A percentile compares a stretch with the other conserved stretches of the same genome.
These are phyloP conservation scores for Salix udensis DNA, from an alignment of 345 rosid genomes.

Conservation along the genomic window DNA sequence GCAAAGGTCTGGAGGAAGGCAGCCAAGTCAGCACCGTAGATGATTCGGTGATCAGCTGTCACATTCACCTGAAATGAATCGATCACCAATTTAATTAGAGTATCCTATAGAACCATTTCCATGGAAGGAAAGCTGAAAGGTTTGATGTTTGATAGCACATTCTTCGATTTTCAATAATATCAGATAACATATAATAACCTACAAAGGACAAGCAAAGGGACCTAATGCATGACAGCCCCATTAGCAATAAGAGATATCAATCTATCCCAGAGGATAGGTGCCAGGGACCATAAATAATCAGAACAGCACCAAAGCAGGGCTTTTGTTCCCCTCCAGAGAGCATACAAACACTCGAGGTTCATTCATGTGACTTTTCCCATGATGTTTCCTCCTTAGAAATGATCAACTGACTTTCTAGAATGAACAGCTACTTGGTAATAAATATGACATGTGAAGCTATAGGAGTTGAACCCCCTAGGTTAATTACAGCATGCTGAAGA, in stretches of 20 bases:
- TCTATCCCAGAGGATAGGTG: not conserved
- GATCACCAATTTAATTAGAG: slow-evolving; percentile 8
- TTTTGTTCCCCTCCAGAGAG: not conserved
- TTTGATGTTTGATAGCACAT: not conserved
- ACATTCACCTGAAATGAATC: slow-evolving; percentile 70
- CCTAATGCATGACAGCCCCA: not conserved
- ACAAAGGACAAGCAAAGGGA: not conserved
- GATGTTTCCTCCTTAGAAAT: not conserved
- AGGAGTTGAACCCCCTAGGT: not conserved
- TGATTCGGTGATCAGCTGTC: slow-evolving; percentile 88
- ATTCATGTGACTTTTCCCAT: not conserved
- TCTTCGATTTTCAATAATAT: not conserved
- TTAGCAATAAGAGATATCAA: not conserved
- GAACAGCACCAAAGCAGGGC: not conserved
- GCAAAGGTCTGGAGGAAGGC: slow-evolving; percentile 89
- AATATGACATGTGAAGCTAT: not conserved
- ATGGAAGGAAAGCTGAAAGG: not conserved
- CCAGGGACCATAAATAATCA: not conserved
- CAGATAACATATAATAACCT: not conserved
- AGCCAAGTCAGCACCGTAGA: slow-evolving; percentile 94
- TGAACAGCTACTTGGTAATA: not conserved
- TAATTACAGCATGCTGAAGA: not conserved
- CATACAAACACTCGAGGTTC: not conserved
- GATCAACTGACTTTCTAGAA: not conserved
- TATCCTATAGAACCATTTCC: not conserved